Conservation (phyloP, 129 eudicot species). For the Gnaphalium uliginosum region DNA sequence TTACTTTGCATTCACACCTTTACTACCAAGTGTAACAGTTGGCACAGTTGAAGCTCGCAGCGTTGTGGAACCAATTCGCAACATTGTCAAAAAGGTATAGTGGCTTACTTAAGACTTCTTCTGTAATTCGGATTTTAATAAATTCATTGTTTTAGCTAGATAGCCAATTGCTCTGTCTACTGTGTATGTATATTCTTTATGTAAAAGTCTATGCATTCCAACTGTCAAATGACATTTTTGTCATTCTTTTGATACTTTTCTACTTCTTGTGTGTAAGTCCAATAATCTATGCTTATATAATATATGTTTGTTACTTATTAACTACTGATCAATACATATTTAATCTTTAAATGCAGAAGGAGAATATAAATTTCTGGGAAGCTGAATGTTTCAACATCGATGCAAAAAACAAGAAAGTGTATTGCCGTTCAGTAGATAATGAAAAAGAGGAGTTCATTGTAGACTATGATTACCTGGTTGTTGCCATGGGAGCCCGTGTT, state of each 20-base stretch:
- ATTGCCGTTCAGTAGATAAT: constrained; percentile 48
- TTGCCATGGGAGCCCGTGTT: constrained; percentile 81
- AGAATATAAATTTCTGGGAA: constrained; percentile 55
- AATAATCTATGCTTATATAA: not conserved
- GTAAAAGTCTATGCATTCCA: not conserved
- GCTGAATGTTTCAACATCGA: constrained; percentile 82
- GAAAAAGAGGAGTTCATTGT: constrained; percentile 60
- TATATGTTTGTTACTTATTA: not conserved
- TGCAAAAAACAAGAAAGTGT: constrained; percentile 63
- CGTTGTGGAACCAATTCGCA: constrained; percentile 77
- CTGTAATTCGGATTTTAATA: not conserved
- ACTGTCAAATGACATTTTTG: not conserved
- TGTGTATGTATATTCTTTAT: no score
- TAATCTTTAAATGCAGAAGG: constrained; percentile 47
- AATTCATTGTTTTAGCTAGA: not conserved
- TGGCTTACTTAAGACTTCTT: not conserved
- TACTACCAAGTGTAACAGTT: constrained; percentile 81
- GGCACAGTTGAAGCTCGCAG: constrained; percentile 87
- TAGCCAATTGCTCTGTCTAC: not conserved
- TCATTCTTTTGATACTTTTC: not conserved
- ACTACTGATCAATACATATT: constrained; percentile 16
- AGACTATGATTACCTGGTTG: constrained; percentile 77
- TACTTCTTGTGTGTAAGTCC: not conserved
- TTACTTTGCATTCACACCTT: constrained; percentile 80
- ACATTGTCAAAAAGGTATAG: constrained; percentile 59